Evolutionary conservation across 1,284 basidiomycete genomes (phyloP).

Genomic region (Moesziomyces aphidis): DNA sequence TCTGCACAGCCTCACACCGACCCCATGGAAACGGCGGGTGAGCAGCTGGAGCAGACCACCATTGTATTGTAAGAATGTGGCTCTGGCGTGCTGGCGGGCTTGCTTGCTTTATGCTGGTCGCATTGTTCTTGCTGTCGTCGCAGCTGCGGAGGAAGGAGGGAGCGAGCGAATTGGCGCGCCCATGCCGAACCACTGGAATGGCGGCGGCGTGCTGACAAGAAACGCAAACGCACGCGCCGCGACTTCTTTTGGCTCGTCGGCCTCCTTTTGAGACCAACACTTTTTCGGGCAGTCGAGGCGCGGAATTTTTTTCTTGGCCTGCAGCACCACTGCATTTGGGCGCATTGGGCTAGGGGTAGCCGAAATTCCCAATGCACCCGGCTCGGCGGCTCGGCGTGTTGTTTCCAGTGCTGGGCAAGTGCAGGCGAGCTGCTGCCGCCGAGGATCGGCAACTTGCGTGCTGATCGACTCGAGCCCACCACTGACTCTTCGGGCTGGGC

Average conservation of each 20-base stretch:
- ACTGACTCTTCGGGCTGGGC: too few relatives aligned
- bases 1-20: too few relatives aligned
- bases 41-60: neutral
- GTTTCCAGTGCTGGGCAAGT: neutral
- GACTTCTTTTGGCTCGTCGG: neutral
- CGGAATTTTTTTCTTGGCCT: slow-evolving; percentile 13
- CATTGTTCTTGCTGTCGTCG: neutral
- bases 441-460: slow-evolving; percentile 14
- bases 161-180: neutral
- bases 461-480: neutral
- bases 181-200: slow-evolving; percentile 14
- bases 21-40: neutral
- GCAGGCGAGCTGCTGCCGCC: too few relatives aligned
- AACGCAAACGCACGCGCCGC: too few relatives aligned
- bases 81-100: neutral
- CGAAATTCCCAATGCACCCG: neutral
- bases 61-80: neutral
- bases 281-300: neutral
- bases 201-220: slow-evolving; percentile 15
- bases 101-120: too few relatives aligned
- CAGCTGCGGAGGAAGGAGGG: neutral
- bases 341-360: neutral
- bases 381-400: slow-evolving; percentile 7
- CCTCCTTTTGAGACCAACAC: slow-evolving; percentile 32
- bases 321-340: slow-evolving; percentile 2